phyloP scores from a whole-genome alignment of 495 filamentous ascomycete species.

The Copromyces sp. region DNA sequence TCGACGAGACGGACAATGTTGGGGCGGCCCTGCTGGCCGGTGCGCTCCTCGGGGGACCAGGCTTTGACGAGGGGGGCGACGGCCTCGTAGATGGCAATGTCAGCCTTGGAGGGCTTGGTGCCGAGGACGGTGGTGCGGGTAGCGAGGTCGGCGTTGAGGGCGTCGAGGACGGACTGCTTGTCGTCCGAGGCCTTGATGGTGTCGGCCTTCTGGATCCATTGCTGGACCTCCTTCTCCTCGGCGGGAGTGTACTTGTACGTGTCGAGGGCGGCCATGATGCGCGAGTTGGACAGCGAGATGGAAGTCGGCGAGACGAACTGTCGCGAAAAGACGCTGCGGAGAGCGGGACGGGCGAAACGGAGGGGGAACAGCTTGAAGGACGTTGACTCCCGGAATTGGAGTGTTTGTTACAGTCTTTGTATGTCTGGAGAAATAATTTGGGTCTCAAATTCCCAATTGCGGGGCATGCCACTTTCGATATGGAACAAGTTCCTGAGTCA shows the following conservation, averaged over 20 bases:
- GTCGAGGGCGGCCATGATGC: conserved; percentile 54
- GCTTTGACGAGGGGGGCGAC: conserved; percentile 66
- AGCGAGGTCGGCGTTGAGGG: conserved; percentile 77
- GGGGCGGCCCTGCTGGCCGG: conserved; percentile 80
- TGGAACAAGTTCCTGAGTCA: neutral
- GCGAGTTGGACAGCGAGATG: neutral
- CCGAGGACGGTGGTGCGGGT: conserved; percentile 84
- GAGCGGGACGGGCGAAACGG: conserved; percentile 32
- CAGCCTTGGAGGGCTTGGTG: conserved; percentile 81
- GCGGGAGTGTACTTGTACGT: conserved; percentile 56
- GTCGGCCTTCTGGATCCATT: conserved; percentile 71
- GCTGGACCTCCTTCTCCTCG: conserved; percentile 75
- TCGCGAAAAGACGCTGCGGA: conserved; percentile 30
- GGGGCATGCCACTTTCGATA: neutral
- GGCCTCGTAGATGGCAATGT: conserved; percentile 74
- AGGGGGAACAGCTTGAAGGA: conserved; percentile 40
- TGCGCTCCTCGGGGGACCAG: conserved; percentile 81
- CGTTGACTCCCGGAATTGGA: neutral
- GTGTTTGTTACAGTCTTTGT: neutral
- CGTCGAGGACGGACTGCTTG: conserved; percentile 58
- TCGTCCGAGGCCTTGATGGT: conserved; percentile 46
- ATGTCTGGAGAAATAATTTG: conserved; percentile 11
- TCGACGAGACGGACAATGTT: conserved; percentile 88
- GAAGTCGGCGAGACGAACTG: conserved; percentile 3
- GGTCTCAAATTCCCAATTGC: conserved; percentile 6